Evolutionary conservation across 352 stramenopile species (phyloP), one percentile per base, ranked within the genome.

Genomic region (Phytophthora palmivora): DNA sequence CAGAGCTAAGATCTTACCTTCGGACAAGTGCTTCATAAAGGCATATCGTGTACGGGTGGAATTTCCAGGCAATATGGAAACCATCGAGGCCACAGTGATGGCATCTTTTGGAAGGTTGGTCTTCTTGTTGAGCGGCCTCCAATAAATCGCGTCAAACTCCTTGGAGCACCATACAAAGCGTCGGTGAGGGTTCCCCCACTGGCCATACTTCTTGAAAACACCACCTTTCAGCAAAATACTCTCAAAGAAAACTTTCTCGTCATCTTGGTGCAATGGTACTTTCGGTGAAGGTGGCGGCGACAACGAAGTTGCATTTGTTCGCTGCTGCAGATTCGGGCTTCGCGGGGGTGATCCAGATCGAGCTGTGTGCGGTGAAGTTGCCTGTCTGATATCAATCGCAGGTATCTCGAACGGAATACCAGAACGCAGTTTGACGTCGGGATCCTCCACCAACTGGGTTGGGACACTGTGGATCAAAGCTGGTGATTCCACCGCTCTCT

Each of bases 11-110:
- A n/a, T 19, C 42, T 59, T 78, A 88, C 79, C 82, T 19, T 91
- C 79, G 6, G 82, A 88, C 30, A 91, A 63, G 33, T 91, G 79
- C 41, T 89, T 89, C 79, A 91, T 89, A 65, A 89, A 91, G 16
- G 79, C 82, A 47, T 91, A 91, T 15, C 78, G 68, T 39, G 82
- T 91, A 7, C 79, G 67, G 8, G 57, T 67, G 10, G 76, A 88
- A 61, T 89, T 87, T 45, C 79, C 80, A 0, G 80, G 81, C 1
- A 89, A 55, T 44, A 92, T 70, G 0, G 74, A 72, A 15, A 87
- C 33, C 49, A 92, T 75, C 8, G 69, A 74, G 12, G 59, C 37
- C 8, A 88, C 67, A 0, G 70, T 26, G 33, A 92, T 72, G 10
- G 72, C 69, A 36, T 92, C 82, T 54, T 88, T 91, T 46, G 64